Evolutionary conservation across 1,284 basidiomycete species (phyloP).

Genomic region (Malassezia japonica): DNA sequence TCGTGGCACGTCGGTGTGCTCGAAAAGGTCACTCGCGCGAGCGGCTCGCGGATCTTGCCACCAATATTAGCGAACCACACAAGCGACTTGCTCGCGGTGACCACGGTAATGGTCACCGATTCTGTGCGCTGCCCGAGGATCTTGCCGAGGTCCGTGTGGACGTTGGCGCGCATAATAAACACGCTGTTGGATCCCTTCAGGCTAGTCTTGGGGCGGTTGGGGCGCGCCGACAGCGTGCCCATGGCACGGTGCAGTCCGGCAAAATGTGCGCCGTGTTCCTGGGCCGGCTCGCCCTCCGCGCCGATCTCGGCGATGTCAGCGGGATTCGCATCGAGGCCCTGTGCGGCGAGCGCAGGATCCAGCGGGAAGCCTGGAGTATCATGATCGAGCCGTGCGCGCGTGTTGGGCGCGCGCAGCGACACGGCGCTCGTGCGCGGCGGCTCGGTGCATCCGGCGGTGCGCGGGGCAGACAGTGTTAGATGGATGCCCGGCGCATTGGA

Average conservation of each 20-base stretch:
- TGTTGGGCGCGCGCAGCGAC: neutral
- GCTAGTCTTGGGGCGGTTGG: slow-evolving; percentile 68
- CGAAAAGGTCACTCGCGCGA: slow-evolving; percentile 69
- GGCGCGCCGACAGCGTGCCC: slow-evolving; percentile 24
- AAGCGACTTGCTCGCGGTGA: slow-evolving; percentile 34
- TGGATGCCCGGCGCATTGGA: neutral
- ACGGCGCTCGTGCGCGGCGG: slow-evolving; percentile 4
- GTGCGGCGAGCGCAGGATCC: slow-evolving; percentile 19
- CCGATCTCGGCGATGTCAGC: slow-evolving; percentile 1
- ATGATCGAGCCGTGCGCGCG: no score
- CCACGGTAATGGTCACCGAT: slow-evolving; percentile 49
- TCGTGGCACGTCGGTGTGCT: slow-evolving; percentile 71
- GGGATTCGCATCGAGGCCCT: slow-evolving; percentile 34
- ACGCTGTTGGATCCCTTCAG: slow-evolving; percentile 76
- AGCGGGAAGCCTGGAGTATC: no score
- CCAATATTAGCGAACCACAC: slow-evolving; percentile 31
- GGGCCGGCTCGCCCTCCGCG: neutral
- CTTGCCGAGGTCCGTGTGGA: slow-evolving; percentile 65
- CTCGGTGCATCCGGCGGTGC: slow-evolving; percentile 1
- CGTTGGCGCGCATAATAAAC: slow-evolving; percentile 75
- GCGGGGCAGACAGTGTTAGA: slow-evolving; percentile 8
- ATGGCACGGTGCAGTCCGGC: slow-evolving; percentile 8
- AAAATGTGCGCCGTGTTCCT: neutral
- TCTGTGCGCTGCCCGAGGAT: slow-evolving; percentile 59
- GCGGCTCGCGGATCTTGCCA: slow-evolving; percentile 51